Evolutionary conservation across 495 filamentous ascomycete genomes (phyloP), one percentile per base, ranked within the genome.

Genomic region (Darksidea phi): DNA sequence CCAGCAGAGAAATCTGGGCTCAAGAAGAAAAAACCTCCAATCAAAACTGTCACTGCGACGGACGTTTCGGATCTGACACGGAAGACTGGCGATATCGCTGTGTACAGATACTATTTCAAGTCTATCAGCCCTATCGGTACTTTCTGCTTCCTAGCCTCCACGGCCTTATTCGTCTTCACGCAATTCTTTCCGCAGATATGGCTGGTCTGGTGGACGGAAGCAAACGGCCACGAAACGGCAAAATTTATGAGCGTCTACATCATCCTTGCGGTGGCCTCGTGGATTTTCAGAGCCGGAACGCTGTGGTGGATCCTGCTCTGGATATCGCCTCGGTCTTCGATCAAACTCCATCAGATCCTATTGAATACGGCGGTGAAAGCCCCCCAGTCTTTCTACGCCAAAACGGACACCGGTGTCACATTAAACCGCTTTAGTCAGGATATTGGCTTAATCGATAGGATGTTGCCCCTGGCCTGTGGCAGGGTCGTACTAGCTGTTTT

Each of bases 391-490:
- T 63, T 69, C 48, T 61, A 59, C 47, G 20, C 43, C 0, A 4
- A 13, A 1, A 55, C 36, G 15, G 64, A 50, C n/a, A 53, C 57
- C 26, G 57, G 48, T 24, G 43, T 52, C 36, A 43, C 46, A 13
- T 38, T 42, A 17, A 60, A 60, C 48, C 73, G 83, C 24, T 87
- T 87, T 70, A 82, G 79, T 67, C 82, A 86, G 62, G 84, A 86
- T 54, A 71, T 87, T 28, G 75, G 79, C 48, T 75, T 86, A 13
- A 78, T 87, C 32, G 84, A 87, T 67, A 84, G 79, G 71, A 75
- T 81, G 38, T 73, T 76, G 24, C 82, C 64, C 2, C 52, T 54
- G 37, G 51, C 59, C 24, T 41, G 54, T 18, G 37, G 49, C 28
- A 34, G 56, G 20, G 38, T 32, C 28, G 45, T 47, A 17, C 49